Conservation (phyloP, 2,329 filamentous ascomycete genomes). For the Venturiaceae sp. region DNA sequence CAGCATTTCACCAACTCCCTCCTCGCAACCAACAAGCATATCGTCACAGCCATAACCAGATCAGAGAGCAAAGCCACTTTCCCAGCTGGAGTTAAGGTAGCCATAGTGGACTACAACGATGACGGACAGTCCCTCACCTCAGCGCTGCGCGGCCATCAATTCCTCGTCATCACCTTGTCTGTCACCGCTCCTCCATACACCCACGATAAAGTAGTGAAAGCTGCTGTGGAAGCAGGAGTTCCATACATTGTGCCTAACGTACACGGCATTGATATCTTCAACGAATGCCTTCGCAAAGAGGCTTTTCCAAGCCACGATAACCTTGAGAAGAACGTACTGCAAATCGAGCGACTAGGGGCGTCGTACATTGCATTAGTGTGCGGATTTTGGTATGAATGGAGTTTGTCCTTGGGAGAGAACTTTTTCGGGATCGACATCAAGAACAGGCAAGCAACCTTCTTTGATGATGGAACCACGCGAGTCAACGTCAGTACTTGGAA, state of each 20-base stretch:
- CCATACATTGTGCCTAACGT: slow-evolving; percentile 30
- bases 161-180: slow-evolving; percentile 28
- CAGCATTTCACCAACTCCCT: slow-evolving; percentile 27
- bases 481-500: slow-evolving; percentile 51
- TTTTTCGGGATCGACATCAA: slow-evolving; percentile 27
- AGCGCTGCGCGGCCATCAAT: slow-evolving; percentile 27
- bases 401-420: slow-evolving; percentile 2
- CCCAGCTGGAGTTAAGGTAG: slow-evolving; percentile 28
- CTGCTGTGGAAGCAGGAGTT: slow-evolving; percentile 27
- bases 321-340: slow-evolving; percentile 9
- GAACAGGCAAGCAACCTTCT: slow-evolving; percentile 23
- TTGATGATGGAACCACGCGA: slow-evolving; percentile 45
- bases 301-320: slow-evolving; percentile 7
- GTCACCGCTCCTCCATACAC: slow-evolving; percentile 19
- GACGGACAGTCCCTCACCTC: slow-evolving; percentile 24
- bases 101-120: slow-evolving; percentile 35
- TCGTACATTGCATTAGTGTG: slow-evolving; percentile 18
- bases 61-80: slow-evolving; percentile 30
- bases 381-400: slow-evolving; percentile 21
- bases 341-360: slow-evolving; percentile 17
- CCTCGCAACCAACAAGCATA: slow-evolving; percentile 34
- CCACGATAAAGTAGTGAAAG: slow-evolving; percentile 21
- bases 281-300: slow-evolving; percentile 16
- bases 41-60: slow-evolving; percentile 41
- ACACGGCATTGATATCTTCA: slow-evolving; percentile 19